Conservation (phyloP, 495 filamentous ascomycete genomes). For the Baudoinia panamericana region DNA sequence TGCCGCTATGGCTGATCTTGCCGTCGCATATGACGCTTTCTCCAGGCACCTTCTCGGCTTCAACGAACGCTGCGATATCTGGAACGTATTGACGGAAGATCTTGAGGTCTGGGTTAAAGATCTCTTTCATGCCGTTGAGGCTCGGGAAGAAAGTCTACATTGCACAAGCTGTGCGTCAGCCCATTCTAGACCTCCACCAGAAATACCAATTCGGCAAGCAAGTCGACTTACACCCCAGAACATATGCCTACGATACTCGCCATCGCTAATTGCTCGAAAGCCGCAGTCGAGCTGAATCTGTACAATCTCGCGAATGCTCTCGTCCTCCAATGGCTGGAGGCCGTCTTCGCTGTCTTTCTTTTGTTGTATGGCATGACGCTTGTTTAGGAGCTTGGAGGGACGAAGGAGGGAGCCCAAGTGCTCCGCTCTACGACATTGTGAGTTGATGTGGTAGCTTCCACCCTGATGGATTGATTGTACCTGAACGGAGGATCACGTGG, state of each 20-base stretch:
- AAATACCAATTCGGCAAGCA: too few species aligned
- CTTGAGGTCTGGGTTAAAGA: slow-evolving; percentile 21
- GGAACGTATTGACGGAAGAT: slow-evolving; percentile 40
- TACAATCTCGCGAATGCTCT: slow-evolving; percentile 38
- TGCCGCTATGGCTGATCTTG: slow-evolving; percentile 30
- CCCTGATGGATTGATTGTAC: too few species aligned
- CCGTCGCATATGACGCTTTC: slow-evolving; percentile 57
- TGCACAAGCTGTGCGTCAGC: too few species aligned
- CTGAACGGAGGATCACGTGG: too few species aligned
- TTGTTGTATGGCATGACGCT: slow-evolving; percentile 42
- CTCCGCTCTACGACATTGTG: slow-evolving; percentile 58
- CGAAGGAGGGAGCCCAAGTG: slow-evolving; percentile 73
- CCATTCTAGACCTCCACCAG: slow-evolving; percentile 24
- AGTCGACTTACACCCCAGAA: too few species aligned
- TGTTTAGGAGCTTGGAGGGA: slow-evolving; percentile 53
- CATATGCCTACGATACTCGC: slow-evolving; percentile 46
- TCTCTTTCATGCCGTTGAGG: slow-evolving; percentile 30
- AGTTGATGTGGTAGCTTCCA: too few species aligned
- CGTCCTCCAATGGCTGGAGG: slow-evolving; percentile 44
- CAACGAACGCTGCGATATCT: slow-evolving; percentile 62
- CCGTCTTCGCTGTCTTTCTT: slow-evolving; percentile 33
- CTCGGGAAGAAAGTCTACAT: slow-evolving; percentile 29
- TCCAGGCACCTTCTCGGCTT: slow-evolving; percentile 57
- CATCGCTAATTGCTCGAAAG: slow-evolving; percentile 55
- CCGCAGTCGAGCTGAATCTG: slow-evolving; percentile 36